A percentile compares a stretch with the other conserved stretches of the same genome.
These are phyloP conservation scores for Parasarocladium wereldwijsianum DNA, from an alignment of 2,329 filamentous ascomycete species.

Conservation along the genomic window DNA sequence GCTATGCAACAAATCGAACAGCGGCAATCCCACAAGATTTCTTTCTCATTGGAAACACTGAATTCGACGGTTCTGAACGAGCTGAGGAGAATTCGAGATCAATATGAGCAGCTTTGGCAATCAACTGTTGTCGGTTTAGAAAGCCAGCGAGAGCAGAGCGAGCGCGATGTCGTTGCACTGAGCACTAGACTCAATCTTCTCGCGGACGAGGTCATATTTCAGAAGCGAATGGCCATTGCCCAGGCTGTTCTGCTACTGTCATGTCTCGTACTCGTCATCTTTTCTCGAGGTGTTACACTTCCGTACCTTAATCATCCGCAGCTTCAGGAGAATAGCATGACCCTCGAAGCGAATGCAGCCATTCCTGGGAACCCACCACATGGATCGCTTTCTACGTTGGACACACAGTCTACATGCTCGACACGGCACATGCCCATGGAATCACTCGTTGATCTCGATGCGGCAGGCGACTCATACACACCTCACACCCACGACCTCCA, in stretches of 20 bases:
- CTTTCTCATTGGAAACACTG: slow-evolving; percentile 66
- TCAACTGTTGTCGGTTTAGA: slow-evolving; percentile 87
- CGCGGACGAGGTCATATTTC: slow-evolving; percentile 79
- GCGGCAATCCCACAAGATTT: slow-evolving; percentile 71
- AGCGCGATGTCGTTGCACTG: slow-evolving; percentile 71
- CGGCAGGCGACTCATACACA: too few relatives aligned
- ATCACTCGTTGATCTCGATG: too few relatives aligned
- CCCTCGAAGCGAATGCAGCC: too few relatives aligned
- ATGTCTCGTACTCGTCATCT: slow-evolving; percentile 78
- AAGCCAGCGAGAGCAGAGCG: slow-evolving; percentile 70
- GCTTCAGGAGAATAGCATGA: too few relatives aligned
- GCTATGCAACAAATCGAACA: slow-evolving; percentile 79
- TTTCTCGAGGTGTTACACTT: slow-evolving; percentile 40
- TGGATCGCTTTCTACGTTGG: too few relatives aligned
- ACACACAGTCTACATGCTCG: too few relatives aligned
- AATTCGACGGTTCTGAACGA: slow-evolving; percentile 79
- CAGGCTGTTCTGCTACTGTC: slow-evolving; percentile 78
- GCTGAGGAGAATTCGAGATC: slow-evolving; percentile 58
- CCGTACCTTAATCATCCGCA: slow-evolving; percentile 13
- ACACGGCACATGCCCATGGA: too few relatives aligned
- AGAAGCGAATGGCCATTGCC: slow-evolving; percentile 85
- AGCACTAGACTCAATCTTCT: slow-evolving; percentile 69
- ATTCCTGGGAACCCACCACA: too few relatives aligned
- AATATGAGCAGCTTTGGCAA: slow-evolving; percentile 96
- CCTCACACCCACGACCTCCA: too few relatives aligned